Evolutionary conservation across 805 yeast genomes (phyloP), one percentile per base, ranked within the genome.

Genomic region (Saturnispora diversa): DNA sequence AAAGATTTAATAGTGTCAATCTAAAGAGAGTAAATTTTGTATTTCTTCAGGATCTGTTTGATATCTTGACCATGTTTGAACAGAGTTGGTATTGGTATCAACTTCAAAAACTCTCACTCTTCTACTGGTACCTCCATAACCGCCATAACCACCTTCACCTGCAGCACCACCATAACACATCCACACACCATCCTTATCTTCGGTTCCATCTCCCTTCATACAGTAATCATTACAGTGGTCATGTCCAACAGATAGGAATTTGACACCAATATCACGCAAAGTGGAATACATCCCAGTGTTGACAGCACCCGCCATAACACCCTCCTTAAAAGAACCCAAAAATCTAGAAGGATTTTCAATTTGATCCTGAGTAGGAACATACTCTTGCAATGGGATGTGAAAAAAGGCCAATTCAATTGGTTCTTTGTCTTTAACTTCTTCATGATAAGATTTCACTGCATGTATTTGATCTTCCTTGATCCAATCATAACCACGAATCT

Each of bases 111-210:
- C 51, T 36, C 98, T 68, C 33, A 86, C 53, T 41, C 97, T 70
- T 51, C 98, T 74, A n/a, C 80, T 68, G 24, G 81, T 84, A 2
- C 88, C 90, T 1, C 87, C 90, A 52, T 87, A 86, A 0, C 97
- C 97, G 7, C 82, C 97, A 56, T 92, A 92, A 0, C 96, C 97
- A 29, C 97, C 98, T 62, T 85, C 94, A 12, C 97, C 98, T 5
- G 74, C 70, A 1, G 79, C 94, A 20, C 98, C 98, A 3, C 95
- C 98, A 55, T 86, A 87, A 54, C 98, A 92, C 25, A 92, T 63
- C 94, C 95, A 85, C 24, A 42, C 63, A 62, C 51, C 68, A 48
- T 83, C 82, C 13, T 46, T 30, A 7, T 25, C 17, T 8, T 25
- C 37, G 12, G n/a, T 13, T 10, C 21, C 27, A 62, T 50, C 65